Evolutionary conservation across 2,329 filamentous ascomycete genomes (phyloP).

Genomic region (Lachnellula hyalina): DNA sequence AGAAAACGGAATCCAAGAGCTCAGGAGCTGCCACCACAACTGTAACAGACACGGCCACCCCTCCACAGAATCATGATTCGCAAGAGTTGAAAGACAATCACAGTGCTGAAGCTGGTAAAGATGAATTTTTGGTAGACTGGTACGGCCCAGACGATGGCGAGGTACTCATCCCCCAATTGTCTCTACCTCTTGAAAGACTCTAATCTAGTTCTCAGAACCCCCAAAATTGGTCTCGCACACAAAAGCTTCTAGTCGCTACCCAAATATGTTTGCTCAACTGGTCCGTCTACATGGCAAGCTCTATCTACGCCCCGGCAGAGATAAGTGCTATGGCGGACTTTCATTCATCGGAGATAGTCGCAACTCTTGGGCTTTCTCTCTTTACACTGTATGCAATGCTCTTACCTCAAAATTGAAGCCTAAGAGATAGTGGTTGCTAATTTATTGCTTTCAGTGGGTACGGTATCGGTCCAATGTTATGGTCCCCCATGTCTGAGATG

Average conservation of each 20-base stretch:
- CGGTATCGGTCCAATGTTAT: constrained; percentile 58
- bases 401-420: not conserved
- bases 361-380: not conserved
- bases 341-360: constrained; percentile 37
- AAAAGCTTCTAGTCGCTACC: constrained; percentile 35
- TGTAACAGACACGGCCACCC: too few relatives aligned
- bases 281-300: constrained; percentile 44
- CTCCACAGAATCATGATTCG: not conserved
- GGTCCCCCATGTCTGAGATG: constrained; percentile 60
- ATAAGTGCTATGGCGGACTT: constrained; percentile 46
- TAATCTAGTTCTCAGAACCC: constrained; percentile 35
- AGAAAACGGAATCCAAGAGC: too few relatives aligned
- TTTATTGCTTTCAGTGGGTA: constrained; percentile 36
- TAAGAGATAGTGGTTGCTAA: not conserved
- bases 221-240: constrained; percentile 43
- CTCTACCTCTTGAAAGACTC: too few relatives aligned
- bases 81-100: not conserved
- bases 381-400: not conserved
- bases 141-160: constrained; percentile 36
- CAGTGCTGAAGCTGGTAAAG: not conserved
- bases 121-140: constrained; percentile 1
- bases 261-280: constrained; percentile 51
- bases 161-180: constrained; percentile 12
- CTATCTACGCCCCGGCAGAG: constrained; percentile 41
- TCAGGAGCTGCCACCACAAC: too few relatives aligned